A percentile compares a stretch with the other conserved stretches of the same genome.
These are phyloP conservation scores for Bauhinia variegata DNA, from an alignment of 306 rosid species.

Conservation along the genomic window DNA sequence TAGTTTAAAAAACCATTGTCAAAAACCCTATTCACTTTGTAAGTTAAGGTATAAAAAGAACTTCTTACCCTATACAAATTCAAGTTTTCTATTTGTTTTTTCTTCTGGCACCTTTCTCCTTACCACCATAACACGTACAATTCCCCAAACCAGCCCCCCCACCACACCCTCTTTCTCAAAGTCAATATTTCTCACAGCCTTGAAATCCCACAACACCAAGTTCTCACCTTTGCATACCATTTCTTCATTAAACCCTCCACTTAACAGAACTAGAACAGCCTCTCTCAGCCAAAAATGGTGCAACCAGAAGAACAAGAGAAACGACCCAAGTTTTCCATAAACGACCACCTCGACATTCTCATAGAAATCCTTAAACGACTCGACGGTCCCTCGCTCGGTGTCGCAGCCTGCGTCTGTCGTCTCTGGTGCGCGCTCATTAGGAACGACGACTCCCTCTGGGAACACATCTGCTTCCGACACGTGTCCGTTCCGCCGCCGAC, in stretches of 20 bases:
- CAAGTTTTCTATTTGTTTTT: neutral
- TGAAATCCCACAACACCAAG: slow-evolving; percentile 14
- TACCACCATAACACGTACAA: neutral
- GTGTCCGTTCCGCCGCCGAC: slow-evolving; percentile 56
- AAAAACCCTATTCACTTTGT: too few species aligned
- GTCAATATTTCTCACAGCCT: slow-evolving; percentile 23
- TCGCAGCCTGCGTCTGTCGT: slow-evolving; percentile 87
- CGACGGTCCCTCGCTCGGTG: slow-evolving; percentile 85
- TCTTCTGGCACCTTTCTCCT: slow-evolving; percentile 10
- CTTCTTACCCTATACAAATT: slow-evolving; percentile 18
- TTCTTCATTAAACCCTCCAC: too few species aligned
- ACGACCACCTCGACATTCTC: slow-evolving; percentile 90
- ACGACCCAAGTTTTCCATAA: slow-evolving; percentile 64
- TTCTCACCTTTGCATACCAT: slow-evolving; percentile 11
- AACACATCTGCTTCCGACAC: slow-evolving; percentile 85
- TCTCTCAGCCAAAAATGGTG: slow-evolving; percentile 31
- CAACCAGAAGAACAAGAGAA: slow-evolving; percentile 44
- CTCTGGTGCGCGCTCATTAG: slow-evolving; percentile 72
- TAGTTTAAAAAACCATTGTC: too few species aligned
- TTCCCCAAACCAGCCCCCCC: neutral
- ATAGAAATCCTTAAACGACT: slow-evolving; percentile 82
- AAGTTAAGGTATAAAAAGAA: too few species aligned
- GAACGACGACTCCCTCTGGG: slow-evolving; percentile 92
- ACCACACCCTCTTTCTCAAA: slow-evolving; percentile 17
- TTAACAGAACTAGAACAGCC: neutral